Conservation (phyloP, 83 land plant species). For the Diphasiastrum complanatum region DNA sequence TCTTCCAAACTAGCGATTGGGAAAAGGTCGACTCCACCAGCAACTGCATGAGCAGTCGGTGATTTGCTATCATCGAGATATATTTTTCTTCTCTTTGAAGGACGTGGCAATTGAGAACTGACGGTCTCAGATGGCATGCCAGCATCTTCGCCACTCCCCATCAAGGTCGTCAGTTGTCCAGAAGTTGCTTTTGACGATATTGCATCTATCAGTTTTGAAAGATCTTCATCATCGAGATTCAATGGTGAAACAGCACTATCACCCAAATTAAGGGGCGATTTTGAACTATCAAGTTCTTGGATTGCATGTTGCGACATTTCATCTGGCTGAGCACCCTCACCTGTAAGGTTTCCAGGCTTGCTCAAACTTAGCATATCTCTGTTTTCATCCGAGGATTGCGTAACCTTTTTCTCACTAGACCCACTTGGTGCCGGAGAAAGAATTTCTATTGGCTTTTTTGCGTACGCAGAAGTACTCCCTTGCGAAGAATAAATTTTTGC, state of each 20-base stretch:
- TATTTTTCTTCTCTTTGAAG: too few species aligned
- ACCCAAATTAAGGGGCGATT: constrained; percentile 41
- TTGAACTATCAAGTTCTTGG: constrained; percentile 48
- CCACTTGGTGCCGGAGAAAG: too few species aligned
- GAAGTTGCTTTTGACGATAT: constrained; percentile 24
- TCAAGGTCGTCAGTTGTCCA: constrained; percentile 1
- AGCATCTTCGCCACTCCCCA: too few species aligned
- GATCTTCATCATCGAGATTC: constrained; percentile 59
- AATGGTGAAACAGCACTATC: constrained; percentile 36
- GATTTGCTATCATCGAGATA: constrained; percentile 9
- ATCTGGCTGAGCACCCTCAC: constrained; percentile 31
- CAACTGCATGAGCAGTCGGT: constrained; percentile 15
- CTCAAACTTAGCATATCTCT: not conserved
- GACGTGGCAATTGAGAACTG: too few species aligned
- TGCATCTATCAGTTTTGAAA: constrained; percentile 43
- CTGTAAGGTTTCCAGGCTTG: constrained; percentile 36
- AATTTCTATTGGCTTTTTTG: constrained; percentile 4
- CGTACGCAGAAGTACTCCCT: constrained; percentile 19
- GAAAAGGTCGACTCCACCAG: constrained; percentile 3
- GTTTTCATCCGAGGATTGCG: too few species aligned
- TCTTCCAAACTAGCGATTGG: constrained; percentile 12
- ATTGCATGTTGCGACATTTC: constrained; percentile 50
- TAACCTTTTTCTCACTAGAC: too few species aligned
- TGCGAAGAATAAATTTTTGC: constrained; percentile 49
- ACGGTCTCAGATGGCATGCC: not conserved